A percentile compares a stretch with the other conserved stretches of the same genome.
phyloP scores from a whole-genome alignment of 2,329 filamentous ascomycete species.

The Akanthomyces lecanii region DNA sequence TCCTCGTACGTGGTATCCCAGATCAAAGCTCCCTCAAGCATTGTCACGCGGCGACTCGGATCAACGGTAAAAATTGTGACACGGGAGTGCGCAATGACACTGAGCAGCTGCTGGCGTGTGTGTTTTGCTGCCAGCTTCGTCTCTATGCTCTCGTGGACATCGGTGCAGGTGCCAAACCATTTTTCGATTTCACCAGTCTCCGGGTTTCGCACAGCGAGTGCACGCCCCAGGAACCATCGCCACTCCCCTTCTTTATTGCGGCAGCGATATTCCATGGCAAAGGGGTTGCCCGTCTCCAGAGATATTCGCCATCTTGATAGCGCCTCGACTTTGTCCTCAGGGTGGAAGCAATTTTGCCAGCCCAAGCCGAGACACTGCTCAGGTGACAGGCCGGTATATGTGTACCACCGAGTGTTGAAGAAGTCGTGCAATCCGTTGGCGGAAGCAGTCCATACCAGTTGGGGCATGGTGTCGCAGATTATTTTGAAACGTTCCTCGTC shows the following conservation, averaged over 20 bases:
- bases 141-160: slow-evolving; percentile 71
- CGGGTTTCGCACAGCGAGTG: slow-evolving; percentile 62
- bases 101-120: slow-evolving; percentile 65
- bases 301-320: slow-evolving; percentile 56
- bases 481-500: slow-evolving; percentile 71
- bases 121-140: slow-evolving; percentile 62
- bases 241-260: slow-evolving; percentile 63
- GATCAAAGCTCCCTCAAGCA: slow-evolving; percentile 65
- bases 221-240: slow-evolving; percentile 75
- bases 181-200: slow-evolving; percentile 66
- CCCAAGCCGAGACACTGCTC: slow-evolving; percentile 59
- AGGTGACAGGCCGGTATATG: slow-evolving; percentile 65
- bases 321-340: slow-evolving; percentile 61
- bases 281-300: slow-evolving; percentile 63
- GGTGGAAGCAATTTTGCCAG: slow-evolving; percentile 64
- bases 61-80: slow-evolving; percentile 75
- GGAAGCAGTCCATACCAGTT: slow-evolving; percentile 69
- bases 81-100: slow-evolving; percentile 69
- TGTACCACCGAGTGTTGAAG: slow-evolving; percentile 73
- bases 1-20: slow-evolving; percentile 44
- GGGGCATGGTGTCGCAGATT: slow-evolving; percentile 70
- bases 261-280: slow-evolving; percentile 67
- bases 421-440: slow-evolving; percentile 66
- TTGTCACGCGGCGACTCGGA: slow-evolving; percentile 54
- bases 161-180: slow-evolving; percentile 79